Percentiles rank a stretch among this genome's conserved stretches.
Conservation (phyloP, 306 rosid genomes). For the Fragaria iinumae region DNA sequence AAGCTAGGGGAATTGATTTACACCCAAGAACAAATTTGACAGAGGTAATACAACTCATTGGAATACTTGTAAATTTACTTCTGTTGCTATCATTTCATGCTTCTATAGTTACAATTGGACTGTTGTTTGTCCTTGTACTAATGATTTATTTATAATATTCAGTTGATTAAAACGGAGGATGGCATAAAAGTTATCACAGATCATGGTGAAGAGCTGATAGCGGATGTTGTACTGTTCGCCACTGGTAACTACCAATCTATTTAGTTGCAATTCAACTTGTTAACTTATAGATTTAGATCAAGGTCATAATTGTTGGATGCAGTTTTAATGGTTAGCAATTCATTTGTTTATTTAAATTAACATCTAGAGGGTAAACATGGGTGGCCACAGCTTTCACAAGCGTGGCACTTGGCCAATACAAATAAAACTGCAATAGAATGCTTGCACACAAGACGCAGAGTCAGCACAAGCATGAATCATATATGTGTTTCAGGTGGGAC, state of each 20-base stretch:
- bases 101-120: slow-evolving; percentile 1
- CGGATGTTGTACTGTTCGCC: slow-evolving; percentile 89
- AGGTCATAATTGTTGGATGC: not conserved
- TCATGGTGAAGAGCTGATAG: slow-evolving; percentile 87
- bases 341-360: not conserved
- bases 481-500: not conserved
- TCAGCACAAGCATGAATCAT: not conserved
- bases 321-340: not conserved
- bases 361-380: not conserved
- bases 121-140: slow-evolving; percentile 17
- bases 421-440: too few relatives aligned
- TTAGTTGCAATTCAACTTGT: not conserved
- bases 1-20: slow-evolving; percentile 86
- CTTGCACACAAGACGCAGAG: too few relatives aligned
- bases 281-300: not conserved
- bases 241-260: slow-evolving; percentile 58
- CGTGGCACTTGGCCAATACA: not conserved
- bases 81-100: not conserved
- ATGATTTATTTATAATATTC: slow-evolving; percentile 11
- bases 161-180: slow-evolving; percentile 75
- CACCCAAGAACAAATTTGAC: slow-evolving; percentile 72
- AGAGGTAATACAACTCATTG: slow-evolving; percentile 46
- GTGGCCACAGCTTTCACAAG: not conserved
- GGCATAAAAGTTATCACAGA: slow-evolving; percentile 86
- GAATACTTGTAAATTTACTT: slow-evolving; percentile 5